A percentile compares a stretch with the other conserved stretches of the same genome.
Evolutionary conservation across 768 basidiomycete genomes (phyloP).

Genomic region (Psilocybe cubensis): DNA sequence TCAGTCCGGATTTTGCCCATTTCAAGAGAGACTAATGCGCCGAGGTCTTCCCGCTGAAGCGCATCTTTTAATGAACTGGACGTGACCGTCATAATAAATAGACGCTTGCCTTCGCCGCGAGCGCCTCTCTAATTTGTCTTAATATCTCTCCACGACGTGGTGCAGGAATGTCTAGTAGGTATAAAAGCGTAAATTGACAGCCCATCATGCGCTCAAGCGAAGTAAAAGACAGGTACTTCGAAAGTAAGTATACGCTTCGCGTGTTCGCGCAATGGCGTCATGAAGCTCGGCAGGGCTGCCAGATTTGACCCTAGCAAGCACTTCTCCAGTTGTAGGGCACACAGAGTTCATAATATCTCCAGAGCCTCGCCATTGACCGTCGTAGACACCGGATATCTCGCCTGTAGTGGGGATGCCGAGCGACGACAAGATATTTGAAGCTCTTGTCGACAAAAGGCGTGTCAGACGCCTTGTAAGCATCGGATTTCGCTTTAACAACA

Average conservation of each 20-base stretch:
- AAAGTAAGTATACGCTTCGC: conserved; percentile 74
- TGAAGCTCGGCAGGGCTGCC: conserved; percentile 79
- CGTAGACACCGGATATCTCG: conserved; percentile 76
- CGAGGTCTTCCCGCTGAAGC: conserved; percentile 72
- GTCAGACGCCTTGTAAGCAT: conserved; percentile 24
- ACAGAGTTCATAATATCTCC: conserved; percentile 71
- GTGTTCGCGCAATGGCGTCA: conserved; percentile 64
- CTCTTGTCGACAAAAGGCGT: conserved; percentile 69
- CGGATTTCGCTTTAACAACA: conserved; percentile 16
- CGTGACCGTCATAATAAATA: conserved; percentile 4
- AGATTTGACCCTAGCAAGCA: conserved; percentile 73
- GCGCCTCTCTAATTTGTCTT: conserved; percentile 83
- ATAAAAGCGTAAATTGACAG: neutral
- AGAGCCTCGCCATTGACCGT: conserved; percentile 80
- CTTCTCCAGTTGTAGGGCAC: conserved; percentile 89
- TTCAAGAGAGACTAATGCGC: conserved; percentile 82
- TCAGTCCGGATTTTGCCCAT: conserved; percentile 94
- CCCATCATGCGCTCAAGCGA: neutral
- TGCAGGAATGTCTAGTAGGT: conserved; percentile 64
- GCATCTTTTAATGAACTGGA: conserved; percentile 2
- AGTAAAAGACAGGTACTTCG: conserved; percentile 43
- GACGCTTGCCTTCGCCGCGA: conserved; percentile 68
- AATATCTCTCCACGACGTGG: conserved; percentile 89
- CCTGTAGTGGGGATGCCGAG: conserved; percentile 61
- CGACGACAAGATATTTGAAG: conserved; percentile 65